These are phyloP conservation scores for Xylaria polymorpha DNA, from an alignment of 2,329 filamentous ascomycete genomes.

Conservation along the genomic window DNA sequence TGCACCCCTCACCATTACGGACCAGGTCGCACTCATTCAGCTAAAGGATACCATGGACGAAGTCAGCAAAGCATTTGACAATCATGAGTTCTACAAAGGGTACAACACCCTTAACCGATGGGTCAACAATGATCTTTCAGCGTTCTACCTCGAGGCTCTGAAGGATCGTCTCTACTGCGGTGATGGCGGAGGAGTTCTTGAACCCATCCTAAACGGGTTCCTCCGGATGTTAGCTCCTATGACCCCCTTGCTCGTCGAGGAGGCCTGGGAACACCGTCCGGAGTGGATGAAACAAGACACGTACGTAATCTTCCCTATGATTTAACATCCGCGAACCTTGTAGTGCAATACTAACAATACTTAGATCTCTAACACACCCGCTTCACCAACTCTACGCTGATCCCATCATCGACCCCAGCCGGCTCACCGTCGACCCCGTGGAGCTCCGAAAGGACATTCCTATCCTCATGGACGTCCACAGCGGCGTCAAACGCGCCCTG, in stretches of 20 bases:
- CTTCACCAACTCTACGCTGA: constrained; percentile 60
- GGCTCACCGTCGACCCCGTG: constrained; percentile 54
- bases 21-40: constrained; percentile 82
- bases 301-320: constrained; percentile 49
- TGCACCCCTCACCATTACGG: constrained; percentile 67
- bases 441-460: constrained; percentile 58
- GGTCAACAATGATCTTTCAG: constrained; percentile 84
- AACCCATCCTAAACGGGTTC: constrained; percentile 76
- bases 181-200: constrained; percentile 71
- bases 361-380: constrained; percentile 53
- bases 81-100: constrained; percentile 85
- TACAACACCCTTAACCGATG: constrained; percentile 80
- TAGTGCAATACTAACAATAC: constrained; percentile 17
- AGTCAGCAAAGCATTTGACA: constrained; percentile 73
- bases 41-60: constrained; percentile 72
- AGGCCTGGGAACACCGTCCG: constrained; percentile 85
- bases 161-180: constrained; percentile 95
- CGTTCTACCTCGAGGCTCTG: constrained; percentile 92
- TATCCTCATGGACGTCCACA: constrained; percentile 66
- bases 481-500: constrained; percentile 78
- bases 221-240: constrained; percentile 84
- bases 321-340: background rate
- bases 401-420: constrained; percentile 56
- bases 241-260: constrained; percentile 85
- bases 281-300: constrained; percentile 66